phyloP scores from a whole-genome alignment of 257 asterid genomes.

The Fraxinus americana region DNA sequence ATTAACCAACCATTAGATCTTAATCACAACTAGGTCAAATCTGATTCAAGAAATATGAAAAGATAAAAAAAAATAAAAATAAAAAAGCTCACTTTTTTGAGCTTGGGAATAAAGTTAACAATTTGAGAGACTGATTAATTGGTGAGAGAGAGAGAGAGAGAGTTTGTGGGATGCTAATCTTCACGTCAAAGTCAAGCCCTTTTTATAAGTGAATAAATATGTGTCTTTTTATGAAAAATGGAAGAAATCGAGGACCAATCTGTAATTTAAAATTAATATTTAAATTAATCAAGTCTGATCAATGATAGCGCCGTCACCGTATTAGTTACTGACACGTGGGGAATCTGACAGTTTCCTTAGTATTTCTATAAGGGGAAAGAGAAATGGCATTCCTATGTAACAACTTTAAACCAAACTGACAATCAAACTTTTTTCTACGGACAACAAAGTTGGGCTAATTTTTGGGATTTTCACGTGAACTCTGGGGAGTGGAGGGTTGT shows the following conservation, averaged over 20 bases:
- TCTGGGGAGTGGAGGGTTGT: background rate
- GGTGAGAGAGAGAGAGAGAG: background rate
- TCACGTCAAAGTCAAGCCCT: constrained; percentile 39
- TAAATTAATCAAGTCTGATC: background rate
- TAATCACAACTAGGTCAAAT: constrained; percentile 15
- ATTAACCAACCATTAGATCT: constrained; percentile 30
- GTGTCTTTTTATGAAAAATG: background rate
- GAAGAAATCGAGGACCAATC: constrained; percentile 33
- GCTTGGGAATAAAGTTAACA: constrained; percentile 26
- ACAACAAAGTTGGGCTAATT: constrained; percentile 22
- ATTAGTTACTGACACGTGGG: constrained; percentile 60
- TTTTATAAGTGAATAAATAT: constrained; percentile 32
- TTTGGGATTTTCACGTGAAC: constrained; percentile 17
- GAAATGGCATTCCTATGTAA: constrained; percentile 36
- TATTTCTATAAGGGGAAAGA: constrained; percentile 48
- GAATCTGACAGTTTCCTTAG: constrained; percentile 29
- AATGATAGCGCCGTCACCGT: constrained; percentile 42
- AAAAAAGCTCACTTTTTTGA: constrained; percentile 22
- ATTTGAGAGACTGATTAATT: constrained; percentile 8
- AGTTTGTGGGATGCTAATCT: constrained; percentile 13
- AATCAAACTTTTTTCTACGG: constrained; percentile 18
- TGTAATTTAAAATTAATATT: constrained; percentile 16
- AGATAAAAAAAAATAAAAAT: background rate
- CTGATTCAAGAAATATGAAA: background rate
- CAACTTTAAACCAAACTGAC: constrained; percentile 40